Evolutionary conservation across 345 rosid species (phyloP).

Genomic region (Populus deltoides): DNA sequence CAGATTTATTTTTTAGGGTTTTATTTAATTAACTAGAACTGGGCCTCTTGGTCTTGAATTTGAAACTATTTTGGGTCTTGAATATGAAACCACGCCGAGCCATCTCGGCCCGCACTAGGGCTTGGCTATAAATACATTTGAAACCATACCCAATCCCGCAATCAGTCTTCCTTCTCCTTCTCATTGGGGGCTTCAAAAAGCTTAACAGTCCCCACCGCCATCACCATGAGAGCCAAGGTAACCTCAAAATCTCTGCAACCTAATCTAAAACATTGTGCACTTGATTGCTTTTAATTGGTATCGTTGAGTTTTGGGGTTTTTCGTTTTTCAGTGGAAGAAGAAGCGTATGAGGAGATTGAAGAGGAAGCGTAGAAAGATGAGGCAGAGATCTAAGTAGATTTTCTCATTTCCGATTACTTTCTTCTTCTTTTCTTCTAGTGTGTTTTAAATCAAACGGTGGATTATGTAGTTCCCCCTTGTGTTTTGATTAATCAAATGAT

Average conservation of each 20-base stretch:
- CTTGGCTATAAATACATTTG: too few relatives aligned
- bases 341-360: conserved; percentile 53
- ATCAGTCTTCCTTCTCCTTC: too few relatives aligned
- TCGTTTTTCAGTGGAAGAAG: conserved; percentile 40
- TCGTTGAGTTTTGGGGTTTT: neutral
- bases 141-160: too few relatives aligned
- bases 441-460: neutral
- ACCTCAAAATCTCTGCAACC: neutral
- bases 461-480: neutral
- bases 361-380: conserved; percentile 53
- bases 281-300: neutral
- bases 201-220: neutral
- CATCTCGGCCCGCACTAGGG: too few relatives aligned
- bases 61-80: too few relatives aligned
- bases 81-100: too few relatives aligned
- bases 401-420: neutral
- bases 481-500: neutral
- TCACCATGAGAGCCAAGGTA: conserved; percentile 32
- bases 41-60: too few relatives aligned
- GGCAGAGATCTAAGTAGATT: conserved; percentile 44
- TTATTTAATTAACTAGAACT: too few relatives aligned
- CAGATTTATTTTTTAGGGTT: too few relatives aligned
- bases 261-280: neutral
- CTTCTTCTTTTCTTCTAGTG: too few relatives aligned
- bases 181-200: too few relatives aligned